These are phyloP conservation scores for Lasiosphaeria ovina DNA, from an alignment of 495 filamentous ascomycete species.

Conservation along the genomic window DNA sequence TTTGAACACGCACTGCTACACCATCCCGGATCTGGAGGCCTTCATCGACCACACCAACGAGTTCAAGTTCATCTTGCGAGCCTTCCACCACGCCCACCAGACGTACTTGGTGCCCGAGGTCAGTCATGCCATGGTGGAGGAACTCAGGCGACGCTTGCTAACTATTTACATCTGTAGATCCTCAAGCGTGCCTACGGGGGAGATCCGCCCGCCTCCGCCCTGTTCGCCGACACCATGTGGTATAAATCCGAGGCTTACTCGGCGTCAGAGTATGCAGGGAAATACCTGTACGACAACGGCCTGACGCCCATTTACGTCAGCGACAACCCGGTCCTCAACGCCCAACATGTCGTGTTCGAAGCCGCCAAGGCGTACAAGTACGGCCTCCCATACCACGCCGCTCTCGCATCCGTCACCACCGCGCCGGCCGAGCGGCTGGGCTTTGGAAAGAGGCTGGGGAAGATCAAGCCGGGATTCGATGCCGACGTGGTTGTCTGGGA, in stretches of 20 bases:
- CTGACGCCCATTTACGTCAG: conserved; percentile 51
- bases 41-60: conserved; percentile 63
- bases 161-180: conserved; percentile 24
- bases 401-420: conserved; percentile 59
- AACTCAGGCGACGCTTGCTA: background rate
- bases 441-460: conserved; percentile 58
- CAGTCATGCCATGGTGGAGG: background rate
- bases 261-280: conserved; percentile 58
- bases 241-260: conserved; percentile 64
- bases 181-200: conserved; percentile 50
- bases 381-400: conserved; percentile 58
- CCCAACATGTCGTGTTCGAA: conserved; percentile 54
- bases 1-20: conserved; percentile 66
- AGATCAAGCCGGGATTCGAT: conserved; percentile 60
- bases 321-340: conserved; percentile 51
- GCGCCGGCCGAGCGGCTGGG: conserved; percentile 59
- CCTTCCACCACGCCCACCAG: conserved; percentile 65
- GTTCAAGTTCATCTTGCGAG: conserved; percentile 59
- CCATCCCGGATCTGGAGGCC: conserved; percentile 61
- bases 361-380: conserved; percentile 61
- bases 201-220: conserved; percentile 43
- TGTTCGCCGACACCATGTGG: conserved; percentile 62
- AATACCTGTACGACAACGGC: conserved; percentile 58
- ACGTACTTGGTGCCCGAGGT: conserved; percentile 60
- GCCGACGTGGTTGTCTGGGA: conserved; percentile 68